Evolutionary conservation across 495 filamentous ascomycete genomes (phyloP).

Genomic region (Xylaria longipes): DNA sequence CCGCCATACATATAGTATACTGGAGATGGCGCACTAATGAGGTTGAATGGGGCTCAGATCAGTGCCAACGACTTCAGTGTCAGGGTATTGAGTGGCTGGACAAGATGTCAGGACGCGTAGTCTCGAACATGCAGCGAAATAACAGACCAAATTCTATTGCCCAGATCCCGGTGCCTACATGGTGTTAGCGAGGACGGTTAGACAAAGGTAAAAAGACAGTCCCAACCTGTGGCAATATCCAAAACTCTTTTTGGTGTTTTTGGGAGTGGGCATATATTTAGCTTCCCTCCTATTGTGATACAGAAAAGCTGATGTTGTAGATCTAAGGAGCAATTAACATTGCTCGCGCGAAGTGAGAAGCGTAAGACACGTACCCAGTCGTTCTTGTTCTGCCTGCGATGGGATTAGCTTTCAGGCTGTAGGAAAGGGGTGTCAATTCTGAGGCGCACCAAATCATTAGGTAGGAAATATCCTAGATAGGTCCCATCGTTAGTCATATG

Average conservation of each 20-base stretch:
- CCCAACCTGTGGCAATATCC: conserved; percentile 51
- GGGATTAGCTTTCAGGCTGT: conserved; percentile 1
- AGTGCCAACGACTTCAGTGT: conserved; percentile 51
- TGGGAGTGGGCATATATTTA: conserved; percentile 50
- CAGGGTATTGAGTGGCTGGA: conserved; percentile 39
- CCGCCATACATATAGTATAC: not conserved
- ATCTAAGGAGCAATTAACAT: conserved; percentile 37
- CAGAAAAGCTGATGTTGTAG: conserved; percentile 56
- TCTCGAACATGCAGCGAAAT: not conserved
- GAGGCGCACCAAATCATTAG: conserved; percentile 45
- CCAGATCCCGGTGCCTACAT: conserved; percentile 51
- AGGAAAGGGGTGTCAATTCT: not conserved
- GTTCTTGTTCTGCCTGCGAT: conserved; percentile 50
- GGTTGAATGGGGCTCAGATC: conserved; percentile 63
- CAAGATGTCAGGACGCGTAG: conserved; percentile 13
- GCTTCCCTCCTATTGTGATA: conserved; percentile 48
- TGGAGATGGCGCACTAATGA: conserved; percentile 41
- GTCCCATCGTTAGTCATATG: not conserved
- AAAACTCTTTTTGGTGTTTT: conserved; percentile 47
- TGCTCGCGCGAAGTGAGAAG: not conserved
- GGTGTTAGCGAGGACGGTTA: conserved; percentile 18
- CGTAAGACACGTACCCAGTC: conserved; percentile 44
- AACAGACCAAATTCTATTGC: conserved; percentile 45
- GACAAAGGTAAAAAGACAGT: not conserved
- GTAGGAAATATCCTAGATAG: conserved; percentile 44